Evolutionary conservation across 441 rosid species (phyloP).

Genomic region (Syzygium syzygioides): DNA sequence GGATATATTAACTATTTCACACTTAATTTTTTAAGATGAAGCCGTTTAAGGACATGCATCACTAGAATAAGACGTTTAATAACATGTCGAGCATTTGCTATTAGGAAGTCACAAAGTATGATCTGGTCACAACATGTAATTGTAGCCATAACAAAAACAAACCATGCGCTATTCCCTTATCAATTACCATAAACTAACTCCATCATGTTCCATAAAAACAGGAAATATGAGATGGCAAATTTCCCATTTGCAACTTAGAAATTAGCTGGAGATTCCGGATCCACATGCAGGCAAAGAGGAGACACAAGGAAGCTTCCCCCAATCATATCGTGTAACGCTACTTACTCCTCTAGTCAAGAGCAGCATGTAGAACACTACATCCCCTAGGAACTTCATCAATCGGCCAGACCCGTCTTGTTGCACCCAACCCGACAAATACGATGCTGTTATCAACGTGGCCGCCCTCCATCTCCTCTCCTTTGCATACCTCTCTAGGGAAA

Average conservation of each 20-base stretch:
- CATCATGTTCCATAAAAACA: neutral
- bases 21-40: too few species aligned
- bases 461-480: slow-evolving; percentile 33
- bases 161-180: neutral
- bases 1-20: too few species aligned
- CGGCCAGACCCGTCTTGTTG: slow-evolving; percentile 21
- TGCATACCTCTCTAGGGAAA: slow-evolving; percentile 17
- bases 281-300: neutral
- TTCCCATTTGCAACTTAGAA: neutral
- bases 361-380: slow-evolving; percentile 13
- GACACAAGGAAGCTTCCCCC: neutral
- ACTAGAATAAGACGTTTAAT: neutral
- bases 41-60: neutral
- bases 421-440: slow-evolving; percentile 28
- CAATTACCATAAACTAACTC: neutral
- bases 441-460: slow-evolving; percentile 8
- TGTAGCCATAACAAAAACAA: neutral
- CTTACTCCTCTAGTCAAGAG: neutral
- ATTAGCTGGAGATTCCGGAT: neutral
- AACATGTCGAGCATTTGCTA: neutral
- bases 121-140: neutral
- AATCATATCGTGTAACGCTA: neutral
- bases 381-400: slow-evolving; percentile 23
- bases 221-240: neutral
- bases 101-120: neutral